Evolutionary conservation across 805 yeast genomes (phyloP).

Genomic region (Candida boleticola): DNA sequence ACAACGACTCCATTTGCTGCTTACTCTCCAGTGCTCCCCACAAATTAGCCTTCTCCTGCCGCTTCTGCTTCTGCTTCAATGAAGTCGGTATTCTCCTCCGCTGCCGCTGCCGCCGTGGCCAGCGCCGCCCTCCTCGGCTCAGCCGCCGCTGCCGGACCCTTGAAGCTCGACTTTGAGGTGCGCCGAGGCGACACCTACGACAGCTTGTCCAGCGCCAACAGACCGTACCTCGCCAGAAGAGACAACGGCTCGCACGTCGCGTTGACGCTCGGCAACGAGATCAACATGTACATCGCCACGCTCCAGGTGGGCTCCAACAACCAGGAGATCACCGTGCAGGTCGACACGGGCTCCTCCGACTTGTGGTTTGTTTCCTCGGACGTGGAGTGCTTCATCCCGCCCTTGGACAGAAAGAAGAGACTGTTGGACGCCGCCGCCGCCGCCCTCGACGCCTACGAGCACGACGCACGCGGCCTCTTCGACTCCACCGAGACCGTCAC

Average conservation of each 20-base stretch:
- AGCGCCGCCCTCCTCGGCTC: neutral
- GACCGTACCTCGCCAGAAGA: neutral
- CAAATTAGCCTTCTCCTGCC: too few relatives aligned
- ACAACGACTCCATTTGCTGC: too few relatives aligned
- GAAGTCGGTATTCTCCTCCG: too few relatives aligned
- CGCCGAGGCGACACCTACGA: neutral
- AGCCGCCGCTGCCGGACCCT: neutral
- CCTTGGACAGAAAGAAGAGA: neutral
- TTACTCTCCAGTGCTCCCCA: too few relatives aligned
- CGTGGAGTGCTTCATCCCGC: slow-evolving; percentile 16
- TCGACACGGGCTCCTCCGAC: slow-evolving; percentile 28
- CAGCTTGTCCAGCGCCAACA: neutral
- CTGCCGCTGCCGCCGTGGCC: too few relatives aligned
- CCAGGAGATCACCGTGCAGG: slow-evolving; percentile 15
- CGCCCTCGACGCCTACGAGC: neutral
- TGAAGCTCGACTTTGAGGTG: neutral
- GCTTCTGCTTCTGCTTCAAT: too few relatives aligned
- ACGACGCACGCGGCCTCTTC: neutral
- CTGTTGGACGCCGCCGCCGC: too few relatives aligned
- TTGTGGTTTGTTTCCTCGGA: slow-evolving; percentile 31
- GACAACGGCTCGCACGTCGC: slow-evolving; percentile 11
- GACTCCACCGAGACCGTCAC: neutral
- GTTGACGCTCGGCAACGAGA: slow-evolving; percentile 20
- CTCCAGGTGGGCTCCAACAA: slow-evolving; percentile 17
- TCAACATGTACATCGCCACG: slow-evolving; percentile 27